Percentiles rank a stretch among this genome's conserved stretches.
phyloP scores from a whole-genome alignment of 768 basidiomycete genomes.

The Auriscalpium microsporum region DNA sequence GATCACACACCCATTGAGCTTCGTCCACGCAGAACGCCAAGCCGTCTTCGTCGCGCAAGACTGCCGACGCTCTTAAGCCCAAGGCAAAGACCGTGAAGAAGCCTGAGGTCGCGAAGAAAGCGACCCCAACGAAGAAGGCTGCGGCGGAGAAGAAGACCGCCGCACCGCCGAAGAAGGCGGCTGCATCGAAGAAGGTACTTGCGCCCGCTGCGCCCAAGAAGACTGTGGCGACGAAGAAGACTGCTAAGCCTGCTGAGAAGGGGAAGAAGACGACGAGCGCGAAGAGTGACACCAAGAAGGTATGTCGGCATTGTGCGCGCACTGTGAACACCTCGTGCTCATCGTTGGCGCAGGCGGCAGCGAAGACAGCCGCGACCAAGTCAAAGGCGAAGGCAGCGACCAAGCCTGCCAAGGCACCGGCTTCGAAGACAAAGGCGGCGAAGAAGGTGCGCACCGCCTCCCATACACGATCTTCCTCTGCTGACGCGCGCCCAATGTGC shows the following conservation, averaged over 20 bases:
- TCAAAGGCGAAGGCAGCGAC: conserved; percentile 5
- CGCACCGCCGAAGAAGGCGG: conserved; percentile 13
- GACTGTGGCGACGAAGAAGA: conserved; percentile 28
- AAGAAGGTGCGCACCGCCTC: conserved; percentile 1
- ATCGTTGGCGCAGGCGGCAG: conserved; percentile 6
- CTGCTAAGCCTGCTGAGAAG: conserved; percentile 4
- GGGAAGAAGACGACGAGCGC: conserved; percentile 17
- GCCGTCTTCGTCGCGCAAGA: conserved; percentile 22
- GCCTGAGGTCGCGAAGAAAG: conserved; percentile 16
- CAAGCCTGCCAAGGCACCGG: conserved; percentile 4
- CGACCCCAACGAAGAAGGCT: conserved; percentile 23
- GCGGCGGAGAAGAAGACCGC: conserved; percentile 21
- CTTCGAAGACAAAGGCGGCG: conserved; percentile 9
- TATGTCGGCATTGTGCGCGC: background rate
- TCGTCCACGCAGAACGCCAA: conserved; percentile 25
- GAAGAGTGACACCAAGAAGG: conserved; percentile 28
- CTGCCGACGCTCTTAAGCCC: conserved; percentile 9
- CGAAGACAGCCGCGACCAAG: conserved; percentile 10
- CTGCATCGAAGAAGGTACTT: conserved; percentile 26
- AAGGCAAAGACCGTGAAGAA: conserved; percentile 14
- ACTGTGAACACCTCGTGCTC: background rate
- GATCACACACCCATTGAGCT: conserved; percentile 1
- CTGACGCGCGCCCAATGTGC: background rate
- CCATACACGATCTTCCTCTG: background rate
- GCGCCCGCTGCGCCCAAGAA: conserved; percentile 24